Evolutionary conservation across 768 basidiomycete species (phyloP), one percentile per base, ranked within the genome.

Genomic region (Serendipita indica): DNA sequence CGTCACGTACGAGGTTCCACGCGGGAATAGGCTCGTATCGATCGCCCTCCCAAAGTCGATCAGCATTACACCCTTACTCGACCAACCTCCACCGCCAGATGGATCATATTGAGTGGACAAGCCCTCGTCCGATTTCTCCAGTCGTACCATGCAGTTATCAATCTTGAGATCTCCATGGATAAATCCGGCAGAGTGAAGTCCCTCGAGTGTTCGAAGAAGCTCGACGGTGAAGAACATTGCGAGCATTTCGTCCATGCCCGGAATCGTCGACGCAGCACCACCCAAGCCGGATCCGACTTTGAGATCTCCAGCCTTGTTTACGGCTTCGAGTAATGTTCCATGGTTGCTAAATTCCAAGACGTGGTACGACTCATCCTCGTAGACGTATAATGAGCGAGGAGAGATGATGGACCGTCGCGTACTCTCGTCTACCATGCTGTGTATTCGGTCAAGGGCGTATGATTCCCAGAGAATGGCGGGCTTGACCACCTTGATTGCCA

Each of bases 91-190:
- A 14, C 79, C 80, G 16, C 94, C 94, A 0, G 75, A 72, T 1
- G 84, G 80, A 60, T 84, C 79, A 72, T 97, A 98, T n/a, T 74
- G 70, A 54, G 78, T 71, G 0, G 82, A 74, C 0, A 77, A 70
- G 0, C 82, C 82, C 57, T 89, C 86, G 62, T 90, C 86, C 1
- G 22, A 25, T 1, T 25, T 20, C 3, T 67, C 66, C 43, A 99
- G 77, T 3, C 96, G 82, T 6, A 98, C 74, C n/a, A 99, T 78
- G 68, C 93, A 96, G 72, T 99, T 99, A 72, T 99, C 96, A 69
- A 98, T 96, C 75, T 99, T 99, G 62, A 99, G 78, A 72, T 99
- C 96, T 32, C 96, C 94, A 66, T 99, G 96, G 64, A 99, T 88
- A 72, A 98, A 89, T 10, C 90, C 89, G 0, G 77, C 73, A 14